Evolutionary conservation across 2,329 filamentous ascomycete species (phyloP).

Genomic region (Westerdykella ornata): DNA sequence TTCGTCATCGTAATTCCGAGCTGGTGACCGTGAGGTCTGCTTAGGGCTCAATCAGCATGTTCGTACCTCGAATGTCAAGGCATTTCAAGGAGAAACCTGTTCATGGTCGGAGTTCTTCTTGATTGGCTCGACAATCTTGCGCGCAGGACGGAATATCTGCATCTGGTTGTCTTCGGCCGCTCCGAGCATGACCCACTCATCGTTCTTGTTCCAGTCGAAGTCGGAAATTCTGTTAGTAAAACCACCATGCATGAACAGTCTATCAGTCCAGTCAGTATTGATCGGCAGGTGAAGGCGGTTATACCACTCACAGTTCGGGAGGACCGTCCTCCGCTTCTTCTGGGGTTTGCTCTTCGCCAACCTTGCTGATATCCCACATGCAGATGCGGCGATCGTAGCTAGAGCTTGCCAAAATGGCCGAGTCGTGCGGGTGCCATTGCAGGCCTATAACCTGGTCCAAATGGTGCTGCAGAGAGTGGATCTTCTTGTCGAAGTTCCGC

Average conservation of each 20-base stretch:
- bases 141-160: slow-evolving; percentile 61
- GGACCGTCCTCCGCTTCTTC: slow-evolving; percentile 94
- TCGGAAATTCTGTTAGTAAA: slow-evolving; percentile 96
- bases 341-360: slow-evolving; percentile 88
- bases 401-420: slow-evolving; percentile 79
- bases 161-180: slow-evolving; percentile 95
- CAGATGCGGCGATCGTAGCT: slow-evolving; percentile 90
- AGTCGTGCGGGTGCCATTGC: slow-evolving; percentile 89
- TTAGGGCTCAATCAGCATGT: too few species aligned
- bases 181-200: slow-evolving; percentile 93
- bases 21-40: too few species aligned
- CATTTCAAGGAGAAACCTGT: slow-evolving; percentile 34
- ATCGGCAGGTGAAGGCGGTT: background rate
- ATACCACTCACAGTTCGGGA: slow-evolving; percentile 71
- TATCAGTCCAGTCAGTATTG: slow-evolving; percentile 28
- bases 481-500: slow-evolving; percentile 79
- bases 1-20: too few species aligned
- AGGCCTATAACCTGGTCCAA: slow-evolving; percentile 84
- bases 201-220: slow-evolving; percentile 96
- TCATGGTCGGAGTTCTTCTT: slow-evolving; percentile 33
- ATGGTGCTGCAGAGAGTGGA: slow-evolving; percentile 86
- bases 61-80: too few species aligned
- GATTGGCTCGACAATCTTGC: slow-evolving; percentile 33
- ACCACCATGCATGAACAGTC: slow-evolving; percentile 96
- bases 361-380: slow-evolving; percentile 90